Conservation (phyloP, 208 protist genomes). For the Lotmaria passim region DNA sequence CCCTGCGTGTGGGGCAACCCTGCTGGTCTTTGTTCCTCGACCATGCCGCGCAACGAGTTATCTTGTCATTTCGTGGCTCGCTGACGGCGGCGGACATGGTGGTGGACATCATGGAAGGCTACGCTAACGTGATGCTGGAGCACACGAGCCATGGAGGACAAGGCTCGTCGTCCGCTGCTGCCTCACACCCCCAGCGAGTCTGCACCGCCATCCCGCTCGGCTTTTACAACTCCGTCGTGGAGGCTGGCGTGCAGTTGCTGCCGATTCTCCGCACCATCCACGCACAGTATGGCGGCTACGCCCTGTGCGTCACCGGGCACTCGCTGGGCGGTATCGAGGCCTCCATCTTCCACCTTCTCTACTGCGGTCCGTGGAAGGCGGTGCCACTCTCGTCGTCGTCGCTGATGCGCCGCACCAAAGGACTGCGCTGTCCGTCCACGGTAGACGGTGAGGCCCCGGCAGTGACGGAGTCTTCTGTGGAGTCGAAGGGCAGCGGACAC, state of each 20-base stretch:
- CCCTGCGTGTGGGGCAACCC: slow-evolving; percentile 45
- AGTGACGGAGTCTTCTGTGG: background rate
- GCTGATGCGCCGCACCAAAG: slow-evolving; percentile 22
- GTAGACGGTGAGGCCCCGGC: background rate
- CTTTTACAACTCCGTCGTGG: slow-evolving; percentile 60
- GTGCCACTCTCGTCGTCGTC: slow-evolving; percentile 15
- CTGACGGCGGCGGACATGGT: slow-evolving; percentile 65
- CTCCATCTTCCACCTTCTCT: slow-evolving; percentile 78
- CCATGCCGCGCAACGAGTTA: slow-evolving; percentile 55
- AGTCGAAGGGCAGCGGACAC: background rate
- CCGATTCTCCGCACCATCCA: slow-evolving; percentile 48
- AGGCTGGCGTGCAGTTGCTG: slow-evolving; percentile 43
- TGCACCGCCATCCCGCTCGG: slow-evolving; percentile 66
- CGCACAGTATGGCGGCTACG: slow-evolving; percentile 59
- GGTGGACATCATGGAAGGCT: slow-evolving; percentile 62
- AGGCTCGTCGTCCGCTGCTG: background rate
- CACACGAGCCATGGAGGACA: background rate
- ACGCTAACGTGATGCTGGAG: slow-evolving; percentile 45
- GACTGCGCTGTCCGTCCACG: slow-evolving; percentile 9
- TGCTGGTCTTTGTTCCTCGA: slow-evolving; percentile 73
- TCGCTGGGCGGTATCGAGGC: slow-evolving; percentile 82
- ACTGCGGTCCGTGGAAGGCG: slow-evolving; percentile 34
- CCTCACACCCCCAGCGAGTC: slow-evolving; percentile 28
- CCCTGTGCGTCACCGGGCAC: slow-evolving; percentile 78
- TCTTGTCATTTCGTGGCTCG: slow-evolving; percentile 78